A percentile compares a stretch with the other conserved stretches of the same genome.
Evolutionary conservation across 768 basidiomycete species (phyloP).

Genomic region (Mycena haematopus): DNA sequence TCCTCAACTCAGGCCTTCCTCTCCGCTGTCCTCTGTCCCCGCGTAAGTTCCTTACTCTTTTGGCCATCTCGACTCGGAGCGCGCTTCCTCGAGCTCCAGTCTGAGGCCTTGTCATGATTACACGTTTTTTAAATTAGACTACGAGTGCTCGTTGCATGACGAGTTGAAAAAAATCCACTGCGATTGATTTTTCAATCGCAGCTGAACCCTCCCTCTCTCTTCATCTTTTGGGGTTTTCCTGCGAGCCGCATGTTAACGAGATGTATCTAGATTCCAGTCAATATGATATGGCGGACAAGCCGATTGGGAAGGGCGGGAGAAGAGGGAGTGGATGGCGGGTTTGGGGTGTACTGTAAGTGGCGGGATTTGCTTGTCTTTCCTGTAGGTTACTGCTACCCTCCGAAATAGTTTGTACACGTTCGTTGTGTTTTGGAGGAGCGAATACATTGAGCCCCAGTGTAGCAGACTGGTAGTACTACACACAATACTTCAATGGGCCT

Average conservation of each 20-base stretch:
- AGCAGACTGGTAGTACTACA: too few species aligned
- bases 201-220: conserved; percentile 13
- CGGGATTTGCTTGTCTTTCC: too few species aligned
- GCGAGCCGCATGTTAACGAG: neutral
- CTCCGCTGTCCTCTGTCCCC: neutral
- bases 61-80: neutral
- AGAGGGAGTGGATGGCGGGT: too few species aligned
- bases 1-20: too few species aligned
- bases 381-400: too few species aligned
- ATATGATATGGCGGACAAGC: too few species aligned
- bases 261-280: neutral
- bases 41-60: neutral
- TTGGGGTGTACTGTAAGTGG: too few species aligned
- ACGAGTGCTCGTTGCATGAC: conserved; percentile 24
- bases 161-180: conserved; percentile 14
- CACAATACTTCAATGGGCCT: too few species aligned
- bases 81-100: neutral
- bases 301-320: too few species aligned
- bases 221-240: neutral
- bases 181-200: neutral
- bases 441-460: too few species aligned
- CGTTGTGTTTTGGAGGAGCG: too few species aligned
- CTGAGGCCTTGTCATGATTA: conserved; percentile 6
- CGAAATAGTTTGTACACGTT: too few species aligned
- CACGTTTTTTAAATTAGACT: conserved; percentile 14